Evolutionary conservation across 768 basidiomycete species (phyloP).

Genomic region (Sutorius australiensis): DNA sequence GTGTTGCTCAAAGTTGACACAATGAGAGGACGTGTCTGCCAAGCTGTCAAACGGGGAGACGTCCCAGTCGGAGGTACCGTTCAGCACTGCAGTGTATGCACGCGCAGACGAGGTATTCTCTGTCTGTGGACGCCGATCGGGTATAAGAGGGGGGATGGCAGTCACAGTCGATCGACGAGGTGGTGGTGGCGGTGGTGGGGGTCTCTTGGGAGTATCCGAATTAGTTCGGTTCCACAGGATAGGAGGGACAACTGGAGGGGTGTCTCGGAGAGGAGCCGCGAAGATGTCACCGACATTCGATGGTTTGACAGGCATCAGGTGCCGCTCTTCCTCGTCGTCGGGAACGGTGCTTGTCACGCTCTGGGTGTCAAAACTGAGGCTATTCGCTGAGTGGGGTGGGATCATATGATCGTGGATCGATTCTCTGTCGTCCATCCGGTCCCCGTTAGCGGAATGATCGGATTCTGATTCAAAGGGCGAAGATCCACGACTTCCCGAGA

Average conservation of each 20-base stretch:
- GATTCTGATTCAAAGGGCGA: slow-evolving; percentile 34
- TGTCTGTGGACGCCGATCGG: slow-evolving; percentile 36
- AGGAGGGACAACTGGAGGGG: slow-evolving; percentile 8
- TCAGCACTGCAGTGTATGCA: slow-evolving; percentile 28
- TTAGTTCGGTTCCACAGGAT: slow-evolving; percentile 24
- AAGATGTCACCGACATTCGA: slow-evolving; percentile 23
- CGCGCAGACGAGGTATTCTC: slow-evolving; percentile 14
- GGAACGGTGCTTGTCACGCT: slow-evolving; percentile 40
- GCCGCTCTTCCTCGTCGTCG: slow-evolving; percentile 44
- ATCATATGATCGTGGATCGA: slow-evolving; percentile 16
- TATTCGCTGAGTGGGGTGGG: slow-evolving; percentile 22
- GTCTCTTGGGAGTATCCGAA: slow-evolving; percentile 35
- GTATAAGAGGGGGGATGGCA: slow-evolving; percentile 41
- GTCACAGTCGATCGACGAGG: slow-evolving; percentile 45
- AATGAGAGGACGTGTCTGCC: slow-evolving; percentile 44
- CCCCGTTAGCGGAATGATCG: slow-evolving; percentile 4
- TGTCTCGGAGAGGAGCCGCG: slow-evolving; percentile 17
- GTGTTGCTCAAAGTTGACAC: slow-evolving; percentile 60
- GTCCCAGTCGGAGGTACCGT: slow-evolving; percentile 36
- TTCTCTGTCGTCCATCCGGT: slow-evolving; percentile 26
- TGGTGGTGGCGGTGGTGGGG: slow-evolving; percentile 64
- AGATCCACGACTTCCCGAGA: slow-evolving; percentile 19
- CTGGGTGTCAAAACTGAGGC: slow-evolving; percentile 33
- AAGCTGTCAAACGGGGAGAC: slow-evolving; percentile 66
- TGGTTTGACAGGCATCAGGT: slow-evolving; percentile 29